Conservation (phyloP, 805 yeast species). For the Suhomyces tanzawaensis region DNA sequence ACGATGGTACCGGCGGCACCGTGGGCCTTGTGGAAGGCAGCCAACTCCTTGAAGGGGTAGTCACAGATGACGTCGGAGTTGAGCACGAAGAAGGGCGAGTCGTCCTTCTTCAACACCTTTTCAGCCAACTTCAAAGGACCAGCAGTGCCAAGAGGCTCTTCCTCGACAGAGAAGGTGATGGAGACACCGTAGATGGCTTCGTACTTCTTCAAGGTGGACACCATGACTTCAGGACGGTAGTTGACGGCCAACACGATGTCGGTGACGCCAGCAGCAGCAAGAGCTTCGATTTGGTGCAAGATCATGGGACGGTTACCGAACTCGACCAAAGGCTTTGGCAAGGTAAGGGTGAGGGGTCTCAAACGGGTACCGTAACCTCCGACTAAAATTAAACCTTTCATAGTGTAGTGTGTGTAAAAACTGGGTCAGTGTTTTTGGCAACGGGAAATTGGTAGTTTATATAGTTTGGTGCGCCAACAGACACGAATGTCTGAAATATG, state of each 20-base stretch:
- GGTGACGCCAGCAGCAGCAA: conserved; percentile 97
- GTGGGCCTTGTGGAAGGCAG: conserved; percentile 88
- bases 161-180: conserved; percentile 97
- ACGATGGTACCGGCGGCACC: conserved; percentile 99
- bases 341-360: conserved; percentile 94
- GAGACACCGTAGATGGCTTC: conserved; percentile 91
- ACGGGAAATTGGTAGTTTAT: background rate
- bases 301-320: conserved; percentile 99
- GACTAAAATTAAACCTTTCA: conserved; percentile 97
- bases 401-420: conserved; percentile 22
- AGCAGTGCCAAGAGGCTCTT: conserved; percentile 99
- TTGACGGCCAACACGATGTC: conserved; percentile 98
- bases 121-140: conserved; percentile 99
- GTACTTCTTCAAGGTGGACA: conserved; percentile 87
- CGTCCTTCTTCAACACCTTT: conserved; percentile 87
- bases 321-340: conserved; percentile 96
- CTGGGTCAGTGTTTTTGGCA: background rate
- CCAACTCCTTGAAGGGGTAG: conserved; percentile 92
- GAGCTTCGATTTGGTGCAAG: conserved; percentile 95
- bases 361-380: conserved; percentile 99
- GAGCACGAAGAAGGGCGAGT: conserved; percentile 93
- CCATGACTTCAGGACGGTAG: conserved; percentile 99
- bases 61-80: conserved; percentile 99
- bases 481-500: too few relatives aligned
- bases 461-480: too few relatives aligned